Percentiles rank a stretch among this genome's conserved stretches.
Conservation (phyloP, 108 stramenopile genomes). For the Seminavis robusta region DNA sequence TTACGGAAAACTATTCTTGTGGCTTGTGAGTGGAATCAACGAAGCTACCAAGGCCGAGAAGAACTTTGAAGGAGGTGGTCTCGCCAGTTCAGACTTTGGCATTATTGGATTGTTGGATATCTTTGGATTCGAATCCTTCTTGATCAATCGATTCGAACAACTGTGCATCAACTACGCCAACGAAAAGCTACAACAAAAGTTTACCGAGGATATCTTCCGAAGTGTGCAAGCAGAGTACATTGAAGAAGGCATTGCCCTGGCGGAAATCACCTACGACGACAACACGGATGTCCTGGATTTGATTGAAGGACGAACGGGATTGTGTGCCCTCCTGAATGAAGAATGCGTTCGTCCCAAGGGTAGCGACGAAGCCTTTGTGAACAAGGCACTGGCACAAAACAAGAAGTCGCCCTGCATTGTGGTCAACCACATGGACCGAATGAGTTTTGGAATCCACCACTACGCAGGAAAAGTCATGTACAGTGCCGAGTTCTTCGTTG, state of each 20-base stretch:
- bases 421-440: slow-evolving; percentile 31
- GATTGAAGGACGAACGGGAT: slow-evolving; percentile 89
- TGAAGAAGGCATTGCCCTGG: slow-evolving; percentile 86
- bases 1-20: slow-evolving; percentile 76
- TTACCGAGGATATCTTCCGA: slow-evolving; percentile 85
- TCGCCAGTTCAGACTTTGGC: slow-evolving; percentile 32
- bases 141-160: slow-evolving; percentile 88
- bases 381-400: slow-evolving; percentile 52
- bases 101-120: slow-evolving; percentile 97
- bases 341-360: slow-evolving; percentile 92
- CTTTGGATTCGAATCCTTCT: slow-evolving; percentile 98
- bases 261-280: slow-evolving; percentile 86
- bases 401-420: slow-evolving; percentile 49
- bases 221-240: slow-evolving; percentile 88
- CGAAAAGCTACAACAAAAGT: slow-evolving; percentile 91
- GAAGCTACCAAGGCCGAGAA: slow-evolving; percentile 61
- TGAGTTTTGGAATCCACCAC: slow-evolving; percentile 89
- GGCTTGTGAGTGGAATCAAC: slow-evolving; percentile 84
- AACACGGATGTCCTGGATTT: slow-evolving; percentile 89
- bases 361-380: slow-evolving; percentile 76
- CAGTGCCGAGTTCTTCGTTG: slow-evolving; percentile 74
- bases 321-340: slow-evolving; percentile 92
- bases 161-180: slow-evolving; percentile 95
- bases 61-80: slow-evolving; percentile 37
- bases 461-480: slow-evolving; percentile 92